Percentiles rank a stretch among this genome's conserved stretches.
Evolutionary conservation across 345 rosid genomes (phyloP).

Genomic region (Zanthoxylum bungeanum): DNA sequence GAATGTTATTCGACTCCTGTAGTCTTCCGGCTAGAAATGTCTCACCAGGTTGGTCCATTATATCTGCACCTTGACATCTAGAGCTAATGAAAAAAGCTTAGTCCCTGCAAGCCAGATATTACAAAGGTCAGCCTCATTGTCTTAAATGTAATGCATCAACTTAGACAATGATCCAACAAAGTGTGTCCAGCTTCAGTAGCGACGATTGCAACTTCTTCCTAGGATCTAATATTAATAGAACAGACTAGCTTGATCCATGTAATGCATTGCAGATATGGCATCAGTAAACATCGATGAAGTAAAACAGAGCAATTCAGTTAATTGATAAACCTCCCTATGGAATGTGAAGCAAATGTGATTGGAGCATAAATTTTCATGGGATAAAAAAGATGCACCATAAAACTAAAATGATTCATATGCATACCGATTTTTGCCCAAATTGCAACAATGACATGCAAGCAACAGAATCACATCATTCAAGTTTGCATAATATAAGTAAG

Average conservation of each 20-base stretch:
- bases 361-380: not conserved
- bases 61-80: not conserved
- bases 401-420: not conserved
- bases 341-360: not conserved
- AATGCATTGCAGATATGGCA: not conserved
- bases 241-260: not conserved
- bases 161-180: not conserved
- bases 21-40: not conserved
- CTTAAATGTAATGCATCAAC: not conserved
- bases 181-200: not conserved
- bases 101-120: conserved; percentile 32
- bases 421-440: not conserved
- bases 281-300: not conserved
- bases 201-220: not conserved
- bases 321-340: not conserved
- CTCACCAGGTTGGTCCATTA: not conserved
- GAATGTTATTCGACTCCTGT: not conserved
- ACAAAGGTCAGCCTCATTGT: conserved; percentile 1
- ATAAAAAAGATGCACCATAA: not conserved
- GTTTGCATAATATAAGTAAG: not conserved
- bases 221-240: not conserved
- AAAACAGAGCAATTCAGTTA: not conserved
- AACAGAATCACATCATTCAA: not conserved
- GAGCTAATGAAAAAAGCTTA: conserved; percentile 11
- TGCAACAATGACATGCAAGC: not conserved